Percentiles rank a stretch among this genome's conserved stretches.
phyloP scores from a whole-genome alignment of 2,329 filamentous ascomycete species.

The Penicillium sp. region DNA sequence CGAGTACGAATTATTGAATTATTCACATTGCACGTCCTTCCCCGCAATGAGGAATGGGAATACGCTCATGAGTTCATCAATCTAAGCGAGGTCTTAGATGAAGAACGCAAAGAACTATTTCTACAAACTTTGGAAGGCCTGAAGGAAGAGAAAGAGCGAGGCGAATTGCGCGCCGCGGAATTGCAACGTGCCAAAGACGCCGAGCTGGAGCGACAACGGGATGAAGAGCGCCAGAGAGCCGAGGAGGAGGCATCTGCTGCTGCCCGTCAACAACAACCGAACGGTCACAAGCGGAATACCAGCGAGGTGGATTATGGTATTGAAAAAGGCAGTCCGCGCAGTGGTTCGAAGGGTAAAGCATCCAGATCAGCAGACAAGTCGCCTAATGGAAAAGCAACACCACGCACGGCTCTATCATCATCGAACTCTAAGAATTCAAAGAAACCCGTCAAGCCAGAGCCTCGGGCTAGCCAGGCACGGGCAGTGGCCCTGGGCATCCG shows the following conservation, averaged over 20 bases:
- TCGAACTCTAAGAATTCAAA: constrained; percentile 38
- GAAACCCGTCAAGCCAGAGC: constrained; percentile 38
- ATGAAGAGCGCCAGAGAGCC: constrained; percentile 43
- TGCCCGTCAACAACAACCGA: constrained; percentile 42
- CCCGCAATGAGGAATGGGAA: constrained; percentile 92
- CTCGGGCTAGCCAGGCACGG: constrained; percentile 40
- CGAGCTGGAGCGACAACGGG: constrained; percentile 52
- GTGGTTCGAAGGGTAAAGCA: constrained; percentile 27
- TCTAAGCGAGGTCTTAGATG: constrained; percentile 82
- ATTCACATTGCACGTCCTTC: constrained; percentile 92
- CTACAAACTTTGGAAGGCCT: constrained; percentile 80
- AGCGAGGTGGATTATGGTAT: constrained; percentile 71
- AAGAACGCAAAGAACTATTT: constrained; percentile 87
- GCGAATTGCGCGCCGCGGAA: constrained; percentile 64
- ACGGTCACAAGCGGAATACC: constrained; percentile 53
- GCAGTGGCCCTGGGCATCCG: constrained; percentile 50
- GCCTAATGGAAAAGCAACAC: constrained; percentile 24
- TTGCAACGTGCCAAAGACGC: constrained; percentile 61
- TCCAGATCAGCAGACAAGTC: constrained; percentile 30
- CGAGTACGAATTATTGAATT: constrained; percentile 91
- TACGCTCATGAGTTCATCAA: constrained; percentile 90
- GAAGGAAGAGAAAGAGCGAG: constrained; percentile 76
- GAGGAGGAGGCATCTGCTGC: constrained; percentile 34
- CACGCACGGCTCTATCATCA: constrained; percentile 33
- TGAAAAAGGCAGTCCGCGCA: constrained; percentile 53